Conservation (phyloP, 768 basidiomycete species). For the Collybia mongolica region DNA sequence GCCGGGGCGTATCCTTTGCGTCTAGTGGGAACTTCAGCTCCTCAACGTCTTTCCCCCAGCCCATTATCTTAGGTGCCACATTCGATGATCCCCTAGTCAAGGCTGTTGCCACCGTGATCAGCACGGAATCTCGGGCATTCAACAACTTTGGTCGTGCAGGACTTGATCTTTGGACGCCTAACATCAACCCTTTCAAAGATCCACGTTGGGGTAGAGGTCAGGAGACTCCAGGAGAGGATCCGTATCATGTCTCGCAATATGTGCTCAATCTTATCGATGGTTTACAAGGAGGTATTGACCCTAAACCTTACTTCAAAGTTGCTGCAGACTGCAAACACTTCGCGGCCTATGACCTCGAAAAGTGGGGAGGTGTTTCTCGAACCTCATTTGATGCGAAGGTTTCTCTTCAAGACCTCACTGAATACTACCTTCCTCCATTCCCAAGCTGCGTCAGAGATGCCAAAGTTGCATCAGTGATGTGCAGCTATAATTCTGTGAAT, state of each 20-base stretch:
- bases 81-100: conserved; percentile 56
- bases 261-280: conserved; percentile 53
- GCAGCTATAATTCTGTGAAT: conserved; percentile 62
- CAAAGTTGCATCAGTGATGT: conserved; percentile 60
- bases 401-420: conserved; percentile 51
- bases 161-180: conserved; percentile 57
- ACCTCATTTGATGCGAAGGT: conserved; percentile 54
- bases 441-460: conserved; percentile 61
- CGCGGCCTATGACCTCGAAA: conserved; percentile 57
- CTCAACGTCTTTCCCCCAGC: conserved; percentile 59
- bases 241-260: conserved; percentile 51
- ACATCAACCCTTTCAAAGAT: conserved; percentile 59
- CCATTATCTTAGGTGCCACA: conserved; percentile 52
- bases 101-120: conserved; percentile 46
- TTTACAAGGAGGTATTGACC: conserved; percentile 57
- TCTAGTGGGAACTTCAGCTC: conserved; percentile 49
- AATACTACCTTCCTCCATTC: conserved; percentile 57
- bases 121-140: conserved; percentile 58
- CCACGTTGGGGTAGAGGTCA: conserved; percentile 64
- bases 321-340: conserved; percentile 62
- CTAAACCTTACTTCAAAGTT: conserved; percentile 47
- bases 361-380: conserved; percentile 51
- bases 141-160: conserved; percentile 53
- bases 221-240: conserved; percentile 63
- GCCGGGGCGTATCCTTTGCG: conserved; percentile 53